phyloP scores from a whole-genome alignment of 495 filamentous ascomycete species.

The Aspergillus kassunensis region DNA sequence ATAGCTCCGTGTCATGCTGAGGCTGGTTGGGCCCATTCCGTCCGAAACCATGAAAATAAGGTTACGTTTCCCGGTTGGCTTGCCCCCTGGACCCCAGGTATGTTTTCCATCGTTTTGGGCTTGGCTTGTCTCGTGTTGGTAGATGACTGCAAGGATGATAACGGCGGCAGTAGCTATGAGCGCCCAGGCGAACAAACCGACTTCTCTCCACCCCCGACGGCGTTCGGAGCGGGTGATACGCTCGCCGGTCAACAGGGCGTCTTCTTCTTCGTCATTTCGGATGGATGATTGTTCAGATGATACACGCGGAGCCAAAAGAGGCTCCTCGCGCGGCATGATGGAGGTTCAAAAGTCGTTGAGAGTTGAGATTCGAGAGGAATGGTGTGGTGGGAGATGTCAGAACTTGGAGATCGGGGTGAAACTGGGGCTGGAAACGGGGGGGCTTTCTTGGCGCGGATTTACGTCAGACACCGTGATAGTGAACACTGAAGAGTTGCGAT shows the following conservation, averaged over 20 bases:
- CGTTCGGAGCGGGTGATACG: constrained; percentile 31
- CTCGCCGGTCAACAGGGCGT: constrained; percentile 60
- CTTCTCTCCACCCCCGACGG: constrained; percentile 52
- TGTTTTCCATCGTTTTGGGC: constrained; percentile 20
- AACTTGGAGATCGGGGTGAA: neutral
- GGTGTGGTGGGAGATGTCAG: neutral
- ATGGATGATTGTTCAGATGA: constrained; percentile 46
- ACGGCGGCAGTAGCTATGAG: constrained; percentile 77
- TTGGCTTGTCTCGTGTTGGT: constrained; percentile 57
- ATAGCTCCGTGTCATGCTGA: constrained; percentile 80
- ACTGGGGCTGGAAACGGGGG: neutral
- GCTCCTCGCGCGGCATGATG: constrained; percentile 44
- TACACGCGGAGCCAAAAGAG: constrained; percentile 39
- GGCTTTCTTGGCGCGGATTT: constrained; percentile 1
- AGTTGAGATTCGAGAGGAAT: neutral
- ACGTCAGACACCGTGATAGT: neutral
- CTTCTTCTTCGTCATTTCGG: constrained; percentile 55
- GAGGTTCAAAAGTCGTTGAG: neutral
- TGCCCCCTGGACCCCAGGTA: constrained; percentile 41
- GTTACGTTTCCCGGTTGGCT: constrained; percentile 75
- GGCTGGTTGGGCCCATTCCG: constrained; percentile 92
- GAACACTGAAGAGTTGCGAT: neutral
- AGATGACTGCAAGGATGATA: constrained; percentile 69
- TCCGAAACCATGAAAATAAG: constrained; percentile 98
- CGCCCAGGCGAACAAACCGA: constrained; percentile 82